Evolutionary conservation across 2,329 filamentous ascomycete genomes (phyloP).

Genomic region (Cephalotrichum gorgonifer): DNA sequence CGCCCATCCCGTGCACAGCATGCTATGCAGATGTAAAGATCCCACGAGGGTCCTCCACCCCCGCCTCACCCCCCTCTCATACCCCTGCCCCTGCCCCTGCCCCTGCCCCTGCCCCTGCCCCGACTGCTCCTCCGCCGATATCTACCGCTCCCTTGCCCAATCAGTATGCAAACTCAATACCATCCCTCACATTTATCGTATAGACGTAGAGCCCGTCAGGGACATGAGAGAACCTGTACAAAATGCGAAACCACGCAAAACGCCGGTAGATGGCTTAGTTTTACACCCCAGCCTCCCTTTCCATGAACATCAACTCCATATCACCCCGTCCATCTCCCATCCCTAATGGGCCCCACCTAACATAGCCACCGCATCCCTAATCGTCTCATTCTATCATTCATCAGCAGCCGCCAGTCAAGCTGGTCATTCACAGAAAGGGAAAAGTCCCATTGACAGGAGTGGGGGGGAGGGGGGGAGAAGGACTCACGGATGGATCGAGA

Average conservation of each 20-base stretch:
- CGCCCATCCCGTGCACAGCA: neutral
- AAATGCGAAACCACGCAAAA: neutral
- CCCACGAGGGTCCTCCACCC: neutral
- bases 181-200: too few relatives aligned
- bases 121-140: neutral
- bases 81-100: too few relatives aligned
- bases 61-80: neutral
- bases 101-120: neutral
- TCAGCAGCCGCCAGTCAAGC: too few relatives aligned
- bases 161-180: neutral
- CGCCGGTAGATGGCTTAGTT: neutral
- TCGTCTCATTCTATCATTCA: conserved; percentile 1
- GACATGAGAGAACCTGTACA: too few relatives aligned
- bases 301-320: neutral
- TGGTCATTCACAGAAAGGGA: too few relatives aligned
- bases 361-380: conserved; percentile 4
- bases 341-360: conserved; percentile 1
- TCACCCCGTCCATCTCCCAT: neutral
- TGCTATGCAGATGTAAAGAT: neutral
- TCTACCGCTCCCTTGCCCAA: neutral
- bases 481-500: conserved; percentile 4
- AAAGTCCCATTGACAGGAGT: neutral
- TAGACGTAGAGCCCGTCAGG: neutral
- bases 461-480: neutral
- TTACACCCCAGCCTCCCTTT: neutral